Base-by-base conservation (phyloP, 768 basidiomycete species). In the Albatrellus ellisii region DNA sequence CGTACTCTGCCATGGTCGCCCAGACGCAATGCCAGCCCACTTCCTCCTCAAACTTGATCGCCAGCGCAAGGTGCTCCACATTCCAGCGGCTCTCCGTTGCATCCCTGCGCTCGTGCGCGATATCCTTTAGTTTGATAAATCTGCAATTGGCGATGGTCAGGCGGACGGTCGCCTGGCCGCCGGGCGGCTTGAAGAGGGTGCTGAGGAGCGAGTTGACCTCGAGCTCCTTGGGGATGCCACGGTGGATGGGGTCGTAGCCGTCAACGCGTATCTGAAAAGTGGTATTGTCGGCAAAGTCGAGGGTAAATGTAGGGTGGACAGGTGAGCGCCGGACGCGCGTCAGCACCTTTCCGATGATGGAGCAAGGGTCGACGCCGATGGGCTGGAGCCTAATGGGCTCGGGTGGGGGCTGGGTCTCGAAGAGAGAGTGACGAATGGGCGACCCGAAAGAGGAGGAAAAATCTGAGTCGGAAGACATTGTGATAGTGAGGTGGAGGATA, bases 11-110 rank as follows among this genome's bases (percentile, higher is more conserved):
- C 45, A 77, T 63, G 21, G 65, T 67, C n/a, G 75, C 76, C 74
- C 73, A 79, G 26, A 79, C 66, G 56, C 74, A 77, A 44, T 76
- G 73, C 77, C 77, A 80, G 8, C 59, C 52, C n/a, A 54, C 54
- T 29, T 64, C 58, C 55, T 64, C 68, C 31, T 60, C 54, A 45
- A 75, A 75, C 48, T 74, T 75, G 59, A 79, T 59, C 17, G 72
- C 76, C 17, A 79, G 59, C 7, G 54, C 68, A 20, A 62, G 57
- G 51, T 72, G 69, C 21, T 60, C 57, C 52, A 72, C 68, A 52
- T 67, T 63, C 69, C 69, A 71, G 24, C 54, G 52, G 36, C 54
- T 46, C 39, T 58, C 57, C 26, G 53, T 47, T 26, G 47, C 42
- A 42, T 52, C 47, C 39, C 56, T 63, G 24, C 56, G 51, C 49